phyloP scores from a whole-genome alignment of 345 rosid species.

The Cochlearia excelsa region DNA sequence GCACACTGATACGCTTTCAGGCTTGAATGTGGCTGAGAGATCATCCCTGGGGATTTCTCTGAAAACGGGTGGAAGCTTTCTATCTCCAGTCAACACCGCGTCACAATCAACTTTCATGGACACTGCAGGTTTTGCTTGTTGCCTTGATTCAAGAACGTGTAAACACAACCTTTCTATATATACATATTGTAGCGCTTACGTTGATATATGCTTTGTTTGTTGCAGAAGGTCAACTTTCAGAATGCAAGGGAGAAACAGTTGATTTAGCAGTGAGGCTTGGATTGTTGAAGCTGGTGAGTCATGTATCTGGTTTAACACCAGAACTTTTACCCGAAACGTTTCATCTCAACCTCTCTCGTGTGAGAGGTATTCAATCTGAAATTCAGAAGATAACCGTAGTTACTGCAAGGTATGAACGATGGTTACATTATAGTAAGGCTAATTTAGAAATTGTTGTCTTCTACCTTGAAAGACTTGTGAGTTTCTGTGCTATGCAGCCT shows the following conservation, averaged over 20 bases:
- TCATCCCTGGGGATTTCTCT: conserved; percentile 55
- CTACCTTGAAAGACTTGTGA: not conserved
- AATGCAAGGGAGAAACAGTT: conserved; percentile 65
- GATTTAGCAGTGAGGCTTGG: conserved; percentile 76
- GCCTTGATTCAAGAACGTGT: conserved; percentile 10
- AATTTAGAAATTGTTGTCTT: not conserved
- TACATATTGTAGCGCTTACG: not conserved
- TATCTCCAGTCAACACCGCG: conserved; percentile 25
- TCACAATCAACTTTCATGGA: conserved; percentile 27
- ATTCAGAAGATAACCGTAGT: conserved; percentile 75
- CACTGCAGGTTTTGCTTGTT: conserved; percentile 40
- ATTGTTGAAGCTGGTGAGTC: conserved; percentile 65
- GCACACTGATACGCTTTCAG: conserved; percentile 50
- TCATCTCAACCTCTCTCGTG: conserved; percentile 57
- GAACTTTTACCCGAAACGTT: conserved; percentile 71
- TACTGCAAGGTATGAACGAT: conserved; percentile 53
- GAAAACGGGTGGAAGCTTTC: conserved; percentile 74
- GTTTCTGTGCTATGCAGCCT: conserved; percentile 44
- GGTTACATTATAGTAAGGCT: conserved; percentile 1
- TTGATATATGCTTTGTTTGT: not conserved
- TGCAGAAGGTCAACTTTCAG: conserved; percentile 47
- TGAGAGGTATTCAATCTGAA: conserved; percentile 71
- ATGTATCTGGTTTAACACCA: conserved; percentile 56
- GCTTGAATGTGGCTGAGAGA: conserved; percentile 41
- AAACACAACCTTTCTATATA: not conserved